phyloP scores from a whole-genome alignment of 2,329 filamentous ascomycete genomes.

The Fusarium neocosmosporiellum region DNA sequence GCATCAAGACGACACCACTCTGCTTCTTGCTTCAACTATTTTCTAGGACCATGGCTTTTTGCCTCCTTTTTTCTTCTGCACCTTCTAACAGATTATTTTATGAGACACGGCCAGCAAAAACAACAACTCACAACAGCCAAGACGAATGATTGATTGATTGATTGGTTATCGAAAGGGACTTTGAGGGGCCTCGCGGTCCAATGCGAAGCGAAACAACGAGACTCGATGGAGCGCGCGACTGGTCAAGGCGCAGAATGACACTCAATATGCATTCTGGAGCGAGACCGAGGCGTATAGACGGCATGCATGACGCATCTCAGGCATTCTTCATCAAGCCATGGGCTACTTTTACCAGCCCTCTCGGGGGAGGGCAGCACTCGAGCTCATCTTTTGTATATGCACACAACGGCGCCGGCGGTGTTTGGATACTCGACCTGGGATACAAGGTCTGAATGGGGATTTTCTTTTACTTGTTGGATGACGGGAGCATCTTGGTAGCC shows the following conservation, averaged over 20 bases:
- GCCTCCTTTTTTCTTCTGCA: not conserved
- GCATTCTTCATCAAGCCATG: slow-evolving; percentile 9
- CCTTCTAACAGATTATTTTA: slow-evolving; percentile 19
- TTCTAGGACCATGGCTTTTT: slow-evolving; percentile 9
- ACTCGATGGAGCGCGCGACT: slow-evolving; percentile 16
- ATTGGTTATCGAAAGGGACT: slow-evolving; percentile 12
- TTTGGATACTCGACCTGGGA: slow-evolving; percentile 33
- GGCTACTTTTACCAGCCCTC: not conserved
- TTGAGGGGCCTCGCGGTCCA: slow-evolving; percentile 35
- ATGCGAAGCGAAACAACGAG: slow-evolving; percentile 27
- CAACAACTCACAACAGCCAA: slow-evolving; percentile 17
- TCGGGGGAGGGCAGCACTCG: not conserved
- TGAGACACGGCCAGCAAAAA: slow-evolving; percentile 22
- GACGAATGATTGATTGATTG: slow-evolving; percentile 9
- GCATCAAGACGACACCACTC: slow-evolving; percentile 18
- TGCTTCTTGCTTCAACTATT: slow-evolving; percentile 13
- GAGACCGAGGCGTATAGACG: slow-evolving; percentile 24
- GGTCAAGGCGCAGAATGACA: slow-evolving; percentile 6
- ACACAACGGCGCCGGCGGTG: slow-evolving; percentile 37
- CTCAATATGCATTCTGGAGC: slow-evolving; percentile 12
- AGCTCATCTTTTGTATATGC: slow-evolving; percentile 27
- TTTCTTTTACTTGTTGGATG: slow-evolving; percentile 8
- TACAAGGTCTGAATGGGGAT: slow-evolving; percentile 22
- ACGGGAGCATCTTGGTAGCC: not conserved
- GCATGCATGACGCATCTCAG: slow-evolving; percentile 10